Evolutionary conservation across 371 early-diverging fungal genomes (phyloP).

Genomic region (Apophysomyces variabilis): DNA sequence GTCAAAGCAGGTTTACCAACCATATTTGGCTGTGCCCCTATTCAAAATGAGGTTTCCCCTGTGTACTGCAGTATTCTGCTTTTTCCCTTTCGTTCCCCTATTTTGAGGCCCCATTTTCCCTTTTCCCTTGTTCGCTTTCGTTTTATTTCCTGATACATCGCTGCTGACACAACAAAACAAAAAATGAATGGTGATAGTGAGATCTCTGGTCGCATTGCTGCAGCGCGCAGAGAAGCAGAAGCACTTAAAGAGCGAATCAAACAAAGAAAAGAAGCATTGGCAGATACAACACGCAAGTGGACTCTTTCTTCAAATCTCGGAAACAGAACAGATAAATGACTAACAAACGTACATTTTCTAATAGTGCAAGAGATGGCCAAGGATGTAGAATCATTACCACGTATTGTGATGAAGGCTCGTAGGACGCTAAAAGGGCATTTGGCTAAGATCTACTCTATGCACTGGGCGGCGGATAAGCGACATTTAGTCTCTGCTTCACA

Average conservation of each 20-base stretch:
- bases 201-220: conserved; percentile 86
- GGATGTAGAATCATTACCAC: conserved; percentile 84
- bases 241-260: conserved; percentile 93
- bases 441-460: conserved; percentile 98
- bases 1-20: conserved; percentile 11
- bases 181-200: conserved; percentile 47
- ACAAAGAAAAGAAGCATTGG: conserved; percentile 88
- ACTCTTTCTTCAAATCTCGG: not conserved
- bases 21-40: conserved; percentile 6
- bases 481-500: conserved; percentile 96
- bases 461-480: conserved; percentile 94
- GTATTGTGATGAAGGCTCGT: conserved; percentile 92
- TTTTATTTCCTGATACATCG: conserved; percentile 5
- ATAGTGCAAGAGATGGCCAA: conserved; percentile 56
- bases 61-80: conserved; percentile 8
- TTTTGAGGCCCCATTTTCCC: not conserved
- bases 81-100: conserved; percentile 9
- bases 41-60: conserved; percentile 7
- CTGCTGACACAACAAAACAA: not conserved
- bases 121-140: conserved; percentile 6
- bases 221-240: conserved; percentile 95
- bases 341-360: not conserved
- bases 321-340: not conserved
- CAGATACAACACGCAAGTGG: conserved; percentile 89
- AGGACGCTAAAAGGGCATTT: conserved; percentile 96